Base-by-base conservation (phyloP, 1,284 basidiomycete genomes). In the Farysia itapuensis region DNA sequence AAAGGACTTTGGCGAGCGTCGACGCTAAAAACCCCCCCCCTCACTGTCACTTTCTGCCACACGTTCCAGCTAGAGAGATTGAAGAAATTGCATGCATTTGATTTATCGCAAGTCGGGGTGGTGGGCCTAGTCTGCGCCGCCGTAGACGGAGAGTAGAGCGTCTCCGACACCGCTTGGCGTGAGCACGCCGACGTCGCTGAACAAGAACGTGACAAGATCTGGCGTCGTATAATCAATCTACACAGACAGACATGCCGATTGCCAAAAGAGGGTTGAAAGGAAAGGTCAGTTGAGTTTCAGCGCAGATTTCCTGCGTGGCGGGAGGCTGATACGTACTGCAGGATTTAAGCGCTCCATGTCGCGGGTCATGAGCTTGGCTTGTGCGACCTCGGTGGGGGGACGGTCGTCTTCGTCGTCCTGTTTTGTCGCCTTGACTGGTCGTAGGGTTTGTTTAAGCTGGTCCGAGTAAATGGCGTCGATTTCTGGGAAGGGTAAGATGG, bases 101-200 rank as follows among this genome's bases (percentile, higher is more conserved):
- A n/a, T n/a, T n/a, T n/a, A n/a, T n/a, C n/a, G n/a, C n/a, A n/a
- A n/a, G n/a, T n/a, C n/a, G n/a, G n/a, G n/a, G n/a, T n/a, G n/a
- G 29, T 35, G 11, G 8, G 20, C 11, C 24, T 44, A 69, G 41
- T 69, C 67, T 1, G 64, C 48, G 30, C 71, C 73, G 24, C 73
- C 73, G 42, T 91, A 92, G 84, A 92, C 90, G 57, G 88, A 87
- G 56, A 92, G 87, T 46, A 92, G 81, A 74, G 90, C 90, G 77
- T 90, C 89, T 74, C 87, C 90, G 39, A 93, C 90, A 45, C 89
- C 90, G 77, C 88, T 87, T 30, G 91, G 91, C 15, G 91, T 93
- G 57, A 95, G 80, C 58, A 89, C 89, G 25, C 91, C 91, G 20
- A 93, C 87, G 64, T 95, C 91, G 47, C 88, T 90, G 71, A 95